Percentiles rank a stretch among this genome's conserved stretches.
Evolutionary conservation across 106 monocot genomes (phyloP).

Genomic region (Hemerocallis citrina): DNA sequence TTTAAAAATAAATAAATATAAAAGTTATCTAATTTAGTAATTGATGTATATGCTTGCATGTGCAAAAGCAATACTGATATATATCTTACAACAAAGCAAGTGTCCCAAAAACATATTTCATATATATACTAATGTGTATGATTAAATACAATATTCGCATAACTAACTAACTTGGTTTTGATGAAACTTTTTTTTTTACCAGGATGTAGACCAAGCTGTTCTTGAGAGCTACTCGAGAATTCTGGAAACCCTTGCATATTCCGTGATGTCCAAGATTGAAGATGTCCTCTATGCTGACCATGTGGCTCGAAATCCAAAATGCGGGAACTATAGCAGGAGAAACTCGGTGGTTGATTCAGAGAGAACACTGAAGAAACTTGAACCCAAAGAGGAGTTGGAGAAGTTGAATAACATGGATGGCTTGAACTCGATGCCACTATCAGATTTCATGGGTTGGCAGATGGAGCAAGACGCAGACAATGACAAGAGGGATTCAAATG

Average conservation of each 20-base stretch:
- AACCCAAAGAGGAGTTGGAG: slow-evolving; percentile 48
- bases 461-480: slow-evolving; percentile 34
- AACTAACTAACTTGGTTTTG: no score
- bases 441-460: slow-evolving; percentile 66
- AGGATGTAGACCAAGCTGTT: slow-evolving; percentile 65
- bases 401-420: slow-evolving; percentile 38
- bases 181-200: slow-evolving; percentile 1
- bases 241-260: slow-evolving; percentile 50
- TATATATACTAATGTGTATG: no score
- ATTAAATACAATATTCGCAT: no score
- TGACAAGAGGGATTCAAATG: slow-evolving; percentile 19
- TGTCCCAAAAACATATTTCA: no score
- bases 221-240: slow-evolving; percentile 75
- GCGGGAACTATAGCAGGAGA: slow-evolving; percentile 6
- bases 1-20: no score
- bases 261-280: slow-evolving; percentile 58
- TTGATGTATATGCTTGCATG: no score
- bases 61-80: no score
- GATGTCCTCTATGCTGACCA: slow-evolving; percentile 58
- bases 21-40: no score
- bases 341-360: background rate
- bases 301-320: slow-evolving; percentile 26
- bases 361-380: slow-evolving; percentile 22
- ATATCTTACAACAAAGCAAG: no score
- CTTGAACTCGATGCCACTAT: slow-evolving; percentile 42